phyloP scores from a whole-genome alignment of 2,329 filamentous ascomycete species.

The Graphiopsis chlorocephala region DNA sequence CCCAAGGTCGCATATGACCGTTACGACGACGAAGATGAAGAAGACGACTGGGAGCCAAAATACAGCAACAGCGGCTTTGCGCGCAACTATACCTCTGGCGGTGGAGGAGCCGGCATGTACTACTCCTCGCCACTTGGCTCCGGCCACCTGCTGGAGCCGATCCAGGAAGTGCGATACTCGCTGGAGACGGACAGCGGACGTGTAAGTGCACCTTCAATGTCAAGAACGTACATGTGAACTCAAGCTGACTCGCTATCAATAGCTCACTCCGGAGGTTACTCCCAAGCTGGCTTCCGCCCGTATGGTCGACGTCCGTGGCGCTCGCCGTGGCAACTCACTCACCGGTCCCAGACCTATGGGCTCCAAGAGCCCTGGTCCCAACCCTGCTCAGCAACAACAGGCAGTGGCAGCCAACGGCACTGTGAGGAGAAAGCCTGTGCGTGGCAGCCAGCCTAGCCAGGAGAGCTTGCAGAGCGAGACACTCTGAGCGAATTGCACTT shows the following conservation, averaged over 20 bases:
- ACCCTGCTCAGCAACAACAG: neutral
- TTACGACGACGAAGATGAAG: slow-evolving; percentile 25
- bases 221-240: neutral
- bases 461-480: slow-evolving; percentile 16
- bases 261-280: slow-evolving; percentile 30
- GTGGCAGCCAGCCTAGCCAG: slow-evolving; percentile 14
- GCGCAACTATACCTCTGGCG: slow-evolving; percentile 12
- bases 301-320: slow-evolving; percentile 32
- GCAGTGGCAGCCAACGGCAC: slow-evolving; percentile 16
- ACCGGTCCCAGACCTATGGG: slow-evolving; percentile 51
- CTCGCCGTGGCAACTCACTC: slow-evolving; percentile 37
- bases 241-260: neutral
- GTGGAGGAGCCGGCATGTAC: slow-evolving; percentile 20
- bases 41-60: slow-evolving; percentile 29
- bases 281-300: slow-evolving; percentile 25
- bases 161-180: slow-evolving; percentile 50
- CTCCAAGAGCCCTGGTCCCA: slow-evolving; percentile 32
- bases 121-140: slow-evolving; percentile 38
- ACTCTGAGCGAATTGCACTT: neutral
- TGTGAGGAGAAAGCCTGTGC: slow-evolving; percentile 24
- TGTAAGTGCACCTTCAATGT: slow-evolving; percentile 20
- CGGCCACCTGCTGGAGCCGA: slow-evolving; percentile 46
- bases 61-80: slow-evolving; percentile 35
- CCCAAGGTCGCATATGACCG: slow-evolving; percentile 24
- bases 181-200: slow-evolving; percentile 46